A percentile compares a stretch with the other conserved stretches of the same genome.
Conservation (phyloP, 768 basidiomycete genomes). For the Naganishia randhawae region DNA sequence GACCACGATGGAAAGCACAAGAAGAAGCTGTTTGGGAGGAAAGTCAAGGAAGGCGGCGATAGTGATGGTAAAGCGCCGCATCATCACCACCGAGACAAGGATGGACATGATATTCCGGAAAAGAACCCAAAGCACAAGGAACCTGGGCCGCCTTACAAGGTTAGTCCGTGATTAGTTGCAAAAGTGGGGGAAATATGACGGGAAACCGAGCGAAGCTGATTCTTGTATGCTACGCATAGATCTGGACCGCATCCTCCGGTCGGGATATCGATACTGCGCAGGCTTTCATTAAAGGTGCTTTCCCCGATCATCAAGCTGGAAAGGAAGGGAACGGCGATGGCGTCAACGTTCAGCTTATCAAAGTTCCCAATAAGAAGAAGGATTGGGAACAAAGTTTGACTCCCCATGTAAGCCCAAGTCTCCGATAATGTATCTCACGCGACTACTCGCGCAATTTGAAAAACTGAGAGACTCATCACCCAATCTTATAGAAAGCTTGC, state of each 20-base stretch:
- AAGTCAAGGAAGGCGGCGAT: slow-evolving; percentile 14
- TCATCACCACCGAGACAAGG: slow-evolving; percentile 6
- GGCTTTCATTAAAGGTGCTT: slow-evolving; percentile 50
- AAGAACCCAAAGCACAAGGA: slow-evolving; percentile 29
- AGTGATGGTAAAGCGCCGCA: slow-evolving; percentile 1
- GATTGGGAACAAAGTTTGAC: slow-evolving; percentile 51
- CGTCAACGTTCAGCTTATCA: slow-evolving; percentile 47
- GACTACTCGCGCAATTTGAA: no score
- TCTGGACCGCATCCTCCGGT: slow-evolving; percentile 50
- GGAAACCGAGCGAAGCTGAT: no score
- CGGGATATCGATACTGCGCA: slow-evolving; percentile 51
- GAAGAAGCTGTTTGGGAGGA: slow-evolving; percentile 38
- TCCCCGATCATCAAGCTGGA: slow-evolving; percentile 51
- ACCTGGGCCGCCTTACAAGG: slow-evolving; percentile 24
- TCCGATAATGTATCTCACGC: neutral
- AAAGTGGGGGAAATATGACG: no score
- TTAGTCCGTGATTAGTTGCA: no score
- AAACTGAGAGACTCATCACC: slow-evolving; percentile 19
- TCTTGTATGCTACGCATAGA: slow-evolving; percentile 21
- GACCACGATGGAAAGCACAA: slow-evolving; percentile 22
- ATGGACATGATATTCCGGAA: slow-evolving; percentile 11
- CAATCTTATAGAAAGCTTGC: slow-evolving; percentile 46
- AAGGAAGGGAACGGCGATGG: slow-evolving; percentile 51
- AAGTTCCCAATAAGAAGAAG: slow-evolving; percentile 50
- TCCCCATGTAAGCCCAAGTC: slow-evolving; percentile 37